Evolutionary conservation across 2,329 filamentous ascomycete genomes (phyloP), one percentile per base, ranked within the genome.

Genomic region (Curvularia lunata): DNA sequence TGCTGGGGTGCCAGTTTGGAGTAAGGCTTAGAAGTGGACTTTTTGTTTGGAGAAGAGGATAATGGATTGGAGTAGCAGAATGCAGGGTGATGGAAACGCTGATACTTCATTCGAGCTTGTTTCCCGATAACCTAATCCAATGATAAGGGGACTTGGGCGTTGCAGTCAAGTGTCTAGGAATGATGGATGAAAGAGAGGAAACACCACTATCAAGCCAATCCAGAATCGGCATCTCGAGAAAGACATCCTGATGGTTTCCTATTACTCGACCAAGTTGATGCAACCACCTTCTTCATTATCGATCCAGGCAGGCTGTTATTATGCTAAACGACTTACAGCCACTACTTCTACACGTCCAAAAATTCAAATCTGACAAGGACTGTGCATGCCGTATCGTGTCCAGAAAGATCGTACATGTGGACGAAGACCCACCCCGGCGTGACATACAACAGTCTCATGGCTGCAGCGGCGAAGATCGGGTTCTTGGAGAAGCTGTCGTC

Each of bases 401-500:
- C 88, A 69, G 85, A 85, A 56, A 89, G 75, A 66, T 90, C 87
- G 63, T 89, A 66, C 83, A 90, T 84, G 4, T 85, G 78, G 38
- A 90, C 80, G 55, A 90, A 89, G 3, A 76, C 81, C 88, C 88
- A 90, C 0, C 83, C 86, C 0, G 80, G 77, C 6, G 76, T 74
- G 2, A 81, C 79, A 69, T 89, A 89, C 55, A 80, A 61, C 27
- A 90, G 65, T 42, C 88, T 75, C n/a, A 90, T 81, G 0, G 86
- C 84, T 0, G 84, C 80, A 1, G 88, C 86, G 0, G 83, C 84
- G 60, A 88, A 82, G 51, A 86, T 83, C 0, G 87, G 86, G 63
- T 90, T 90, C 43, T 77, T 77, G 0, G 85, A 77, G 72, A 86
- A 90, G 60, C 81, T 82, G 58, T 88, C 85, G 58, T 90, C 87